phyloP scores from a whole-genome alignment of 2,329 filamentous ascomycete genomes.

The Magnaporthales sp. region DNA sequence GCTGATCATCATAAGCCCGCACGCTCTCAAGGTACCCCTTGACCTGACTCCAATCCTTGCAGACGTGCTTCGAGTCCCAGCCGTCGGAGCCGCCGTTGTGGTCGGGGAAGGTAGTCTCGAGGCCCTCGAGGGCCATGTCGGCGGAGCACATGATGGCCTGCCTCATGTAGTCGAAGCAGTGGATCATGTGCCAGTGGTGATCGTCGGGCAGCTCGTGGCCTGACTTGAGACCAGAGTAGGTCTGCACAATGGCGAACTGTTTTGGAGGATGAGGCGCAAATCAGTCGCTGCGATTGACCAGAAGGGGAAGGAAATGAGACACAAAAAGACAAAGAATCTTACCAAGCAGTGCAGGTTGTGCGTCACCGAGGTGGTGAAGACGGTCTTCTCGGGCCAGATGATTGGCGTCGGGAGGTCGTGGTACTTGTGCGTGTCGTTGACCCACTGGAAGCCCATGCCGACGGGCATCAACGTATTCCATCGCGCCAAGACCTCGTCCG shows the following conservation, averaged over 20 bases:
- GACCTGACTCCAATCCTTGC: conserved; percentile 33
- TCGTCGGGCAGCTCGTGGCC: conserved; percentile 30
- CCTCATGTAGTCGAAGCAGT: conserved; percentile 36
- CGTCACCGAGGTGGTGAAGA: conserved; percentile 27
- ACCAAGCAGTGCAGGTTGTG: conserved; percentile 27
- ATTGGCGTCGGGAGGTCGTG: conserved; percentile 26
- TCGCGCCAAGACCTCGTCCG: conserved; percentile 20
- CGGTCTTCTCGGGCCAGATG: conserved; percentile 24
- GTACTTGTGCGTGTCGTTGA: conserved; percentile 25
- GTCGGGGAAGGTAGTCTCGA: conserved; percentile 36
- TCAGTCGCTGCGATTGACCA: too few species aligned
- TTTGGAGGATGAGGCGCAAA: not conserved
- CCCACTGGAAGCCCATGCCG: conserved; percentile 27
- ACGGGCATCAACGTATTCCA: conserved; percentile 28
- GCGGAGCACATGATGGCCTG: conserved; percentile 36
- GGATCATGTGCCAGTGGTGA: conserved; percentile 38
- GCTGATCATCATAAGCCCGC: conserved; percentile 32
- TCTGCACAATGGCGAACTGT: conserved; percentile 31
- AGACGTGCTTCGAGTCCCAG: conserved; percentile 38
- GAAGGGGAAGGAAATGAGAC: too few species aligned
- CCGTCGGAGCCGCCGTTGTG: conserved; percentile 36
- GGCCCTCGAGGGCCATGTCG: conserved; percentile 35
- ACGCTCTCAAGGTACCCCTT: conserved; percentile 32
- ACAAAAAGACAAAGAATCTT: conserved; percentile 1
- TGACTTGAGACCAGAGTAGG: conserved; percentile 31